A percentile compares a stretch with the other conserved stretches of the same genome.
These are phyloP conservation scores for Aureobasidium sp. DNA, from an alignment of 2,329 filamentous ascomycete species.

Conservation along the genomic window DNA sequence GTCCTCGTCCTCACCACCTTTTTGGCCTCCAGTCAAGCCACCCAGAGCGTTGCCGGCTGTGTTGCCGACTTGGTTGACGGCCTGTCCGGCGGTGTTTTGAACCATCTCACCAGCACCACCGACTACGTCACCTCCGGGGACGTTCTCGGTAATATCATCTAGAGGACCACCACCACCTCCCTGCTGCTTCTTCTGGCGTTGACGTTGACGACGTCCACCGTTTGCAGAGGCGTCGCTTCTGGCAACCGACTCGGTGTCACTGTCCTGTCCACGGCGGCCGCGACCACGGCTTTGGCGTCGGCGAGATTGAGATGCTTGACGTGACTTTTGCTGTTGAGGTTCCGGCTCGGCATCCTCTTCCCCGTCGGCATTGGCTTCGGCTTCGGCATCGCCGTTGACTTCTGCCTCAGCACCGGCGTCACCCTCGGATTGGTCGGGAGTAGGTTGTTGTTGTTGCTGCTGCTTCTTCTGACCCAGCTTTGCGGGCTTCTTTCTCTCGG, in stretches of 20 bases:
- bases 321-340: conserved; percentile 32
- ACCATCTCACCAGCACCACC: conserved; percentile 50
- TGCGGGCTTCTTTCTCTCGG: conserved; percentile 41
- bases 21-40: conserved; percentile 39
- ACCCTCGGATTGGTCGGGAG: conserved; percentile 38
- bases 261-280: conserved; percentile 37
- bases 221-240: conserved; percentile 48
- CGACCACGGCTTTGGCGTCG: conserved; percentile 46
- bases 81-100: conserved; percentile 46
- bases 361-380: conserved; percentile 34
- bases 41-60: conserved; percentile 41
- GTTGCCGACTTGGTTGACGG: conserved; percentile 38
- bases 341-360: conserved; percentile 38
- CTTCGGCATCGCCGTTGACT: conserved; percentile 27
- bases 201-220: conserved; percentile 51
- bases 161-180: conserved; percentile 43
- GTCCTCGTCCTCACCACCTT: conserved; percentile 26
- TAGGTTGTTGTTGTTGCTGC: conserved; percentile 42
- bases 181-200: conserved; percentile 45
- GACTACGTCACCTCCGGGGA: conserved; percentile 47
- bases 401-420: conserved; percentile 26
- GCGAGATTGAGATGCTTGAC: conserved; percentile 37
- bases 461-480: conserved; percentile 41
- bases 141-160: conserved; percentile 49
- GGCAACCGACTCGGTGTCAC: conserved; percentile 48